Evolutionary conservation across 345 rosid genomes (phyloP), one percentile per base, ranked within the genome.

Genomic region (Rhizophora mangle): DNA sequence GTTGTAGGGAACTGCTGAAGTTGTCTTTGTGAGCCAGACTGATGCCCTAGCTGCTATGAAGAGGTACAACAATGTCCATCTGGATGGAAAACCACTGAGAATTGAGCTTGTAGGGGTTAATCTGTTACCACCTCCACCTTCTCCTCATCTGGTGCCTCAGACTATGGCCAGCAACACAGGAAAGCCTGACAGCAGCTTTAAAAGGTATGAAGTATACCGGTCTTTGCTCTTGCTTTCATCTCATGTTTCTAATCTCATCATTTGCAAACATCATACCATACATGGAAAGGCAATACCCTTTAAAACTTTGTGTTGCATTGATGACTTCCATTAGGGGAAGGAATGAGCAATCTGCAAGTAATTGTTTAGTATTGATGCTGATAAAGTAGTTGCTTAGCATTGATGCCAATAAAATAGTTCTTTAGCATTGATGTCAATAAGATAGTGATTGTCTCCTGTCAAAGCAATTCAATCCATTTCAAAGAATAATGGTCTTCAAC

Each of bases 61-160:
- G 70, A 72, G 73, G 24, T 70, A 72, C 64, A 37, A 72, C 37
- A 70, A 73, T 36, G 69, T 76, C 29, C 74, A 66, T n/a, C 77
- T 72, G 62, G 74, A 73, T 56, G 77, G 77, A 63, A 69, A 76
- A 59, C 78, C 78, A 39, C 67, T 72, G 78, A 70, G 58, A 10
- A 70, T 75, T 36, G 72, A 65, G 57, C 36, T 77, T 32, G 73
- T 71, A 10, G 77, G 79, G 22, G 24, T 24, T 49, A 68, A 68
- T 59, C 22, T 60, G 37, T 62, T 60, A n/a, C 11, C 68, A 37
- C 53, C 77, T 31, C 6, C 0, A 0, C 34, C 6, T 31, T 31
- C 34, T 31, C 7, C 34, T 31, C 5, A 31, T 24, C 47, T 62
- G 67, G 37, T 49, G 16, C 75, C 67, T 62, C n/a, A 21, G 57